phyloP scores from a whole-genome alignment of 2,329 filamentous ascomycete species.

The Thielaviopsis populi region DNA sequence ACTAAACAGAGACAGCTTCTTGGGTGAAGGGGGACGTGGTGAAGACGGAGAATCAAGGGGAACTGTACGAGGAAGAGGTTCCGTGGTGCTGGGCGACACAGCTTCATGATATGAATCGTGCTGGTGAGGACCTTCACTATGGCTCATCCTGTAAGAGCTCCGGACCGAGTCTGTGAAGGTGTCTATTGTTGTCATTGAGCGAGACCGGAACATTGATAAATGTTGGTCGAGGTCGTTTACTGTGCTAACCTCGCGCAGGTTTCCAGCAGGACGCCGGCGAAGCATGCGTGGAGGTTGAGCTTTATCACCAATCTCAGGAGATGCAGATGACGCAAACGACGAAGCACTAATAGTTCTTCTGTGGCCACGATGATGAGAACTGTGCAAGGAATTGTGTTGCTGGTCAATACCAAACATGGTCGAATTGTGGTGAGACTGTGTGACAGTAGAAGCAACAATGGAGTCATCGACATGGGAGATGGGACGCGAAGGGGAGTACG shows the following conservation, averaged over 20 bases:
- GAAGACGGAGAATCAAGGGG: slow-evolving; percentile 35
- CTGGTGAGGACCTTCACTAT: slow-evolving; percentile 20
- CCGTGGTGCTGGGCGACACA: slow-evolving; percentile 29
- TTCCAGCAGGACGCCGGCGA: slow-evolving; percentile 58
- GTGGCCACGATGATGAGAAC: slow-evolving; percentile 37
- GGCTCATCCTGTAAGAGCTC: slow-evolving; percentile 35
- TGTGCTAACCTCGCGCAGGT: slow-evolving; percentile 53
- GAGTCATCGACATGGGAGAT: slow-evolving; percentile 7
- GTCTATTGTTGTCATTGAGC: slow-evolving; percentile 43
- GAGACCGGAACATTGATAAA: slow-evolving; percentile 22
- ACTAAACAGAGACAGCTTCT: slow-evolving; percentile 41
- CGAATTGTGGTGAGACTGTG: slow-evolving; percentile 5
- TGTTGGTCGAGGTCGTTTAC: slow-evolving; percentile 42
- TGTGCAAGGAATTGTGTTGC: slow-evolving; percentile 46
- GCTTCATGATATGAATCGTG: slow-evolving; percentile 27
- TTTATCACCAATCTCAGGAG: slow-evolving; percentile 19
- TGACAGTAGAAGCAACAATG: slow-evolving; percentile 11
- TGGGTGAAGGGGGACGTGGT: slow-evolving; percentile 23
- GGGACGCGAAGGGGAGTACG: slow-evolving; percentile 1
- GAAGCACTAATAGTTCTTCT: slow-evolving; percentile 28
- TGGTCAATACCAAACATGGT: slow-evolving; percentile 26
- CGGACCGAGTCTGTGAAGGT: slow-evolving; percentile 46
- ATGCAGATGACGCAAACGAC: slow-evolving; percentile 18
- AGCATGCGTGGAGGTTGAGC: slow-evolving; percentile 47
- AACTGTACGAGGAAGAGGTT: slow-evolving; percentile 32